Conservation (phyloP, 768 basidiomycete genomes). For the Austroboletus eburneus region DNA sequence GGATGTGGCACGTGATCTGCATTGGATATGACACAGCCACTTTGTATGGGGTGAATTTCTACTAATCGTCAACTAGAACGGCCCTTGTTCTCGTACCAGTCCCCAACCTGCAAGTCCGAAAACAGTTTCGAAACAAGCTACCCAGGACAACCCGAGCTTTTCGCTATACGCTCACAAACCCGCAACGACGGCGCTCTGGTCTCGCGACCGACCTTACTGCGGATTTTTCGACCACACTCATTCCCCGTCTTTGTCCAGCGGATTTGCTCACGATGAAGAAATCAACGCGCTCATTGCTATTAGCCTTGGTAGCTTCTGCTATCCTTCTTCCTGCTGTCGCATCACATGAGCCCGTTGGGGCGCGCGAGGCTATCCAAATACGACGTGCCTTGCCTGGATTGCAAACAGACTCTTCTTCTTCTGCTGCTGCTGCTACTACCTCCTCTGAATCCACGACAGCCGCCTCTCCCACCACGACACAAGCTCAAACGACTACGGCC, state of each 20-base stretch:
- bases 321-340: conserved; percentile 24
- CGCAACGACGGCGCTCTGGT: conserved; percentile 10
- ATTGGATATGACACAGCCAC: conserved; percentile 23
- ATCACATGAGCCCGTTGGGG: conserved; percentile 20
- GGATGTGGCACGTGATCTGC: conserved; percentile 24
- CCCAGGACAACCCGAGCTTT: neutral
- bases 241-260: conserved; percentile 10
- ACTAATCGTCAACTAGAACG: no score
- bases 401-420: no score
- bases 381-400: conserved; percentile 8
- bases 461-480: neutral
- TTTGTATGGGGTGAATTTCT: no score
- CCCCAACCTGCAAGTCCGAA: neutral
- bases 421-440: no score
- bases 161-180: conserved; percentile 1
- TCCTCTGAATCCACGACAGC: neutral
- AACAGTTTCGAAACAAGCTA: neutral
- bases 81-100: no score
- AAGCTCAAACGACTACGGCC: neutral
- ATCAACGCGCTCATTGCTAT: conserved; percentile 20
- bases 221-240: conserved; percentile 24
- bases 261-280: conserved; percentile 23
- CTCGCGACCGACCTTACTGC: conserved; percentile 18
- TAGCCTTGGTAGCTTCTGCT: conserved; percentile 26
- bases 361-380: conserved; percentile 13